Conservation (phyloP, 1,284 basidiomycete genomes). For the Puccinia novopanici region DNA sequence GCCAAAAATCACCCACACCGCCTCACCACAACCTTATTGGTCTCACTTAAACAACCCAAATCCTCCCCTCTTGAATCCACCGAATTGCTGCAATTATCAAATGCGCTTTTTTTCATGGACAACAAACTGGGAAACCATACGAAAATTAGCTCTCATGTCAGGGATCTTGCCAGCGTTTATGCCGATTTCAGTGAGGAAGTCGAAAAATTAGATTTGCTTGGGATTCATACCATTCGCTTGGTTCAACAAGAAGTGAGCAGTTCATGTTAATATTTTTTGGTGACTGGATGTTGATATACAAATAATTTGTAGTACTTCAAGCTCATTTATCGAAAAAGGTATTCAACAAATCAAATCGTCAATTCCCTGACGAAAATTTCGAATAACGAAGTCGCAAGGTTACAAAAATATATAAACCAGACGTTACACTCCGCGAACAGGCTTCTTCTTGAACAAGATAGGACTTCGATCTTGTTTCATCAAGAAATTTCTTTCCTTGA, state of each 20-base stretch:
- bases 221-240: neutral
- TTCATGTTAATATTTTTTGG: neutral
- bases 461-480: neutral
- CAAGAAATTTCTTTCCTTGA: neutral
- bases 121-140: conserved; percentile 6
- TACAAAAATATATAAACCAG: neutral
- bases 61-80: neutral
- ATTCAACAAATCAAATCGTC: neutral
- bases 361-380: neutral
- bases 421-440: neutral
- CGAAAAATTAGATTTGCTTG: neutral
- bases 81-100: conserved; percentile 6
- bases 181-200: neutral
- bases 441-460: neutral
- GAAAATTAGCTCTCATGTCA: conserved; percentile 3
- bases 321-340: neutral
- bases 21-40: neutral
- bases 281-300: neutral
- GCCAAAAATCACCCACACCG: neutral
- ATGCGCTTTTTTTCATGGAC: conserved; percentile 17
- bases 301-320: neutral
- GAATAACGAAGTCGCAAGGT: neutral
- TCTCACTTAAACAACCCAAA: neutral
- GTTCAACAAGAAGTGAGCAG: conserved; percentile 1
- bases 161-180: neutral